These are phyloP conservation scores for Solanum tacnaense DNA, from an alignment of 257 asterid species.

Conservation along the genomic window DNA sequence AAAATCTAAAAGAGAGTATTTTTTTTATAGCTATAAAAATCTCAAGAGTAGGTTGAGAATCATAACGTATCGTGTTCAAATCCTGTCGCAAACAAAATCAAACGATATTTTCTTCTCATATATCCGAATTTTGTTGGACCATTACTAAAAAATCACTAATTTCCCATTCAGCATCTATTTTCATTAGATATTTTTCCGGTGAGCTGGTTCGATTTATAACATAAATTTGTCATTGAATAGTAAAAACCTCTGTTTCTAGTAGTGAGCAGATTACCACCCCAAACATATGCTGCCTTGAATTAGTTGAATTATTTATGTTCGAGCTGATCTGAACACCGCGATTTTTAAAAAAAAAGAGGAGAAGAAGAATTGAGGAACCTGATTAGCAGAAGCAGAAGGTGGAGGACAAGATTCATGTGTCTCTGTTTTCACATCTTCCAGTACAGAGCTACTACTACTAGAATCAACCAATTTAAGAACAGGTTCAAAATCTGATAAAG, in stretches of 20 bases:
- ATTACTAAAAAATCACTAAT: neutral
- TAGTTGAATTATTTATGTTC: neutral
- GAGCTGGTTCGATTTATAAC: neutral
- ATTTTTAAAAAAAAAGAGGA: neutral
- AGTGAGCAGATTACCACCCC: neutral
- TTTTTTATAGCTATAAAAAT: neutral
- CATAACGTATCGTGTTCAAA: neutral
- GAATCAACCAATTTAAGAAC: conserved; percentile 1
- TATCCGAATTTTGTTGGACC: neutral
- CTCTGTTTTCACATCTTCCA: neutral
- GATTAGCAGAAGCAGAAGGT: neutral
- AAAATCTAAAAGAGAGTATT: neutral
- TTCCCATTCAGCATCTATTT: neutral
- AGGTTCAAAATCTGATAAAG: conserved; percentile 29
- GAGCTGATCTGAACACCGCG: neutral
- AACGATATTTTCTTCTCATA: neutral
- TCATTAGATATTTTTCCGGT: neutral
- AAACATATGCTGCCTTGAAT: neutral
- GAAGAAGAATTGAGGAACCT: neutral
- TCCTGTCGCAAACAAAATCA: neutral
- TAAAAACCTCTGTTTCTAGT: no score
- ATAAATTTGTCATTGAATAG: neutral
- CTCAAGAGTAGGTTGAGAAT: neutral
- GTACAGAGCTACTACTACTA: neutral
- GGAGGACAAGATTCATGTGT: conserved; percentile 10